Percentiles rank a stretch among this genome's conserved stretches.
Evolutionary conservation across 2,329 filamentous ascomycete genomes (phyloP).

Genomic region (Exserohilum turcica): DNA sequence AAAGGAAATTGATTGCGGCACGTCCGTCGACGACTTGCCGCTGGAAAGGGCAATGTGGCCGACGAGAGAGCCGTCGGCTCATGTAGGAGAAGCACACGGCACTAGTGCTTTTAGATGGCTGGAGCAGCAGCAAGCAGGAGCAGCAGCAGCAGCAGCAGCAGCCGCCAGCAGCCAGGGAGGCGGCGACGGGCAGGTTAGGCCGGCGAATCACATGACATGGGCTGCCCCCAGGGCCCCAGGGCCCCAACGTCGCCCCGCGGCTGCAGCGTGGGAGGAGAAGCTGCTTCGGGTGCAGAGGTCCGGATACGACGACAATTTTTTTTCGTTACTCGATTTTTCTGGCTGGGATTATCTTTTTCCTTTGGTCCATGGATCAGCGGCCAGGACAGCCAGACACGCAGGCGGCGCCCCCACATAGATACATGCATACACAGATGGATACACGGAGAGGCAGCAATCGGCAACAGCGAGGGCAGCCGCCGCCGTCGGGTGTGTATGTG

Average conservation of each 20-base stretch:
- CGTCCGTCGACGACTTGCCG: conserved; percentile 17
- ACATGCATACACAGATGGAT: neutral
- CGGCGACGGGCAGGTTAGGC: conserved; percentile 2
- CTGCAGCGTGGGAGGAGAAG: conserved; percentile 11
- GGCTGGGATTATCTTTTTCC: neutral
- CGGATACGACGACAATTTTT: no score
- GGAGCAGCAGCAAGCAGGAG: conserved; percentile 20
- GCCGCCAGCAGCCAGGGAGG: no score
- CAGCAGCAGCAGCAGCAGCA: conserved; percentile 8
- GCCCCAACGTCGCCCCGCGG: conserved; percentile 9
- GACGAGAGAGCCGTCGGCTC: conserved; percentile 24
- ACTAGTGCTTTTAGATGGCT: conserved; percentile 17
- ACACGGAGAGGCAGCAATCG: conserved; percentile 26
- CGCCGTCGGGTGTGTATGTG: neutral
- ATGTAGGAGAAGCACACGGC: conserved; percentile 20
- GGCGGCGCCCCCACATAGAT: no score
- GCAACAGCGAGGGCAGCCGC: conserved; percentile 11
- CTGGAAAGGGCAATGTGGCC: conserved; percentile 37
- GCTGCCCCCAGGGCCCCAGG: neutral
- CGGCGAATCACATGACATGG: conserved; percentile 25
- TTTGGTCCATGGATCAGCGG: neutral
- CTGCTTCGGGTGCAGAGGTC: conserved; percentile 12
- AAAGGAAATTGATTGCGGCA: conserved; percentile 39
- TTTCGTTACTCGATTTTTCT: no score
- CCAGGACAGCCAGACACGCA: neutral